phyloP scores from a whole-genome alignment of 2,329 filamentous ascomycete genomes.

The Calonectria multiphialidica region DNA sequence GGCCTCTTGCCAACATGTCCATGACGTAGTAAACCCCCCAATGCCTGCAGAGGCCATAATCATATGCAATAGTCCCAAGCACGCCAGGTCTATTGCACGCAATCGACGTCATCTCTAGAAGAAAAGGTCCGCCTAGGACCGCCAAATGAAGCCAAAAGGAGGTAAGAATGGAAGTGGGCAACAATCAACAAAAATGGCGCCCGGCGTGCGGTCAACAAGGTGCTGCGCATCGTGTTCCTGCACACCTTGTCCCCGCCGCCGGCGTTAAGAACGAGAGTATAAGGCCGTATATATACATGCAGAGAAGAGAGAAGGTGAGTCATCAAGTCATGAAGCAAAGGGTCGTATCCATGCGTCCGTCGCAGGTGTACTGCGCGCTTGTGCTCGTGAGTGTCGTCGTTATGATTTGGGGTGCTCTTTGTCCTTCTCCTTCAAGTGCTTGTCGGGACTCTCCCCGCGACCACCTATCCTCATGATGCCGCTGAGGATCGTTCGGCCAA shows the following conservation, averaged over 20 bases:
- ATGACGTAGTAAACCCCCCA: background rate
- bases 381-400: slow-evolving; percentile 6
- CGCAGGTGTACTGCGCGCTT: background rate
- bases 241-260: background rate
- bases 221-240: slow-evolving; percentile 1
- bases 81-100: slow-evolving; percentile 2
- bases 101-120: background rate
- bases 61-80: slow-evolving; percentile 12
- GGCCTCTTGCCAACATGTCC: background rate
- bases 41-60: background rate
- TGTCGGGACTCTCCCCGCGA: slow-evolving; percentile 56
- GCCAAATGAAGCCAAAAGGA: slow-evolving; percentile 13
- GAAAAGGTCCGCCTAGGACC: background rate
- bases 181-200: slow-evolving; percentile 22
- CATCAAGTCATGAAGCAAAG: slow-evolving; percentile 27
- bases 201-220: slow-evolving; percentile 6
- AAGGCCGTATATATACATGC: slow-evolving; percentile 18
- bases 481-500: slow-evolving; percentile 56
- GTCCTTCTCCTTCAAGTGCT: slow-evolving; percentile 33
- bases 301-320: slow-evolving; percentile 16
- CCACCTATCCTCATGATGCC: slow-evolving; percentile 60
- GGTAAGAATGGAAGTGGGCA: slow-evolving; percentile 7
- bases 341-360: slow-evolving; percentile 20
- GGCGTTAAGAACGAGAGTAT: slow-evolving; percentile 18
- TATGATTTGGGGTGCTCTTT: slow-evolving; percentile 10